Evolutionary conservation across 139 green algal species (phyloP).

Genomic region (Deuterostichococcus epilithicus): DNA sequence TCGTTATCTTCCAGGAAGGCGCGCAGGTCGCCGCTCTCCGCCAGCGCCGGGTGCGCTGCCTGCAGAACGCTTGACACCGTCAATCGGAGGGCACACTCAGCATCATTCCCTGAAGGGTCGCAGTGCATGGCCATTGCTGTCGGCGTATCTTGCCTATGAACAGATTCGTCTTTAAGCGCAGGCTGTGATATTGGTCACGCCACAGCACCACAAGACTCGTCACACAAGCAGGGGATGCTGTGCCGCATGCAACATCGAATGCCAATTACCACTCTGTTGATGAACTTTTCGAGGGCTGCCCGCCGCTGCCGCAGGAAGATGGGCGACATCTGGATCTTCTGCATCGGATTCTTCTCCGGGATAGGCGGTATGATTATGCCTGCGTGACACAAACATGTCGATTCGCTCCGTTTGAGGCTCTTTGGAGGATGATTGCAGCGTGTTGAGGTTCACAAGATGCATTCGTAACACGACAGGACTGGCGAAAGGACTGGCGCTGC

Average conservation of each 20-base stretch:
- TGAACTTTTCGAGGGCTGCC: conserved; percentile 73
- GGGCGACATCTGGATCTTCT: conserved; percentile 85
- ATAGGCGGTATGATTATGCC: conserved; percentile 87
- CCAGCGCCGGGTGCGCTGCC: conserved; percentile 71
- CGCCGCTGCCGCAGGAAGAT: conserved; percentile 91
- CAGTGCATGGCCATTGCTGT: no score
- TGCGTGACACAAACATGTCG: not conserved
- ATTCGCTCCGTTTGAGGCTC: no score
- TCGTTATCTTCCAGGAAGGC: conserved; percentile 81
- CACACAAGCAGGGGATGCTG: no score
- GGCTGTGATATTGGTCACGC: no score
- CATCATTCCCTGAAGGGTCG: not conserved
- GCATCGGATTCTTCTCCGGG: conserved; percentile 87
- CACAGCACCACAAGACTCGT: no score
- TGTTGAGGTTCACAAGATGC: not conserved
- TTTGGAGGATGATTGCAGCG: not conserved
- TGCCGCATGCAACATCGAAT: not conserved
- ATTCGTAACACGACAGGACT: not conserved
- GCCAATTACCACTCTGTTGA: conserved; percentile 64
- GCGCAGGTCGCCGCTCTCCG: conserved; percentile 60
- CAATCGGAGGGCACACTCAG: no score
- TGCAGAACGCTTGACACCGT: conserved; percentile 5
- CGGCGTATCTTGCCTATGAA: no score
- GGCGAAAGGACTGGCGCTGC: not conserved
- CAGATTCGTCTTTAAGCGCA: no score